phyloP scores from a whole-genome alignment of 345 rosid genomes.

The Corymbia maculata region DNA sequence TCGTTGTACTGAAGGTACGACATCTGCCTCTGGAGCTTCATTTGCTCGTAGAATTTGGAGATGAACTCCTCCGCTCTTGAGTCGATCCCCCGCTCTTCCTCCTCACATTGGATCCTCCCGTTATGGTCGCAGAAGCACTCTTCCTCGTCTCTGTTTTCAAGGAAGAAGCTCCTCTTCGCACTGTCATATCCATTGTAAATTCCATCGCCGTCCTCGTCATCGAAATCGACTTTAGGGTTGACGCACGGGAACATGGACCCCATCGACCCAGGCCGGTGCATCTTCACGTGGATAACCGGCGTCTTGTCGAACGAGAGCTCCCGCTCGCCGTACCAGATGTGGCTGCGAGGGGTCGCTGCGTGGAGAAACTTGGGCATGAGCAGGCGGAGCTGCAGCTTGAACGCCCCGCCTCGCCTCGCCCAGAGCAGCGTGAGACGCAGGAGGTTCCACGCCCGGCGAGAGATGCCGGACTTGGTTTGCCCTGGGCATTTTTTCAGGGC shows the following conservation, averaged over 20 bases:
- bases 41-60: conserved; percentile 57
- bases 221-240: conserved; percentile 37
- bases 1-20: conserved; percentile 47
- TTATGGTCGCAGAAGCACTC: background rate
- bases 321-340: conserved; percentile 32
- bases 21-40: conserved; percentile 75
- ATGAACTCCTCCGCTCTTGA: conserved; percentile 81
- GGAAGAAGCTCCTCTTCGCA: conserved; percentile 7
- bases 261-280: conserved; percentile 50
- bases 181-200: background rate
- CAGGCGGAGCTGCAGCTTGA: conserved; percentile 35
- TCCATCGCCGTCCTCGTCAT: conserved; percentile 1
- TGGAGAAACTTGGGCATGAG: conserved; percentile 40
- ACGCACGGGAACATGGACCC: conserved; percentile 60
- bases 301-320: conserved; percentile 84
- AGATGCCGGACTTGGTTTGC: background rate
- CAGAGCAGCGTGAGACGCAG: conserved; percentile 54
- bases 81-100: conserved; percentile 55
- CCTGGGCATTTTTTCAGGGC: background rate
- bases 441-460: conserved; percentile 39
- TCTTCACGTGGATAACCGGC: conserved; percentile 60
- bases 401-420: conserved; percentile 65
- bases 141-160: background rate
- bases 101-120: background rate
- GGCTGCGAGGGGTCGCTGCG: conserved; percentile 1